These are phyloP conservation scores for slime mould (Dictyostelium discoideum) DNA, from an alignment of 78 protist species.

Conservation along the genomic window DNA sequence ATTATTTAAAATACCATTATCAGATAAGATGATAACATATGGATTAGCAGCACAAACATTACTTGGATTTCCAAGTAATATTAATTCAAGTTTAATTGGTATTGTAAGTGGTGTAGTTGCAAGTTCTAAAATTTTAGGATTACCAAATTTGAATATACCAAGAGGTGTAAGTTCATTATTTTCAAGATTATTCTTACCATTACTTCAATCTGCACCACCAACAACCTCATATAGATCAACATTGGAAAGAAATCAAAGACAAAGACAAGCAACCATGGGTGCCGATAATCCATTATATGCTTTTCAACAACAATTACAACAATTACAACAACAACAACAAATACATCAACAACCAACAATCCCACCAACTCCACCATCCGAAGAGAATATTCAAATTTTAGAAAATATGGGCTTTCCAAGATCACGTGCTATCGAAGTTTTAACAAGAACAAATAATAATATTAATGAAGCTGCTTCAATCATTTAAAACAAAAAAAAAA, in stretches of 20 bases:
- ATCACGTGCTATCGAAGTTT: constrained; percentile 2
- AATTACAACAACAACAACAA: background rate
- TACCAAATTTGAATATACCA: background rate
- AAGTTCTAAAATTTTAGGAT: background rate
- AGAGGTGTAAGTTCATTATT: background rate
- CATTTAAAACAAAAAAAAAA: background rate
- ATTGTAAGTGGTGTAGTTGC: constrained; percentile 31
- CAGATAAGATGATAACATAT: constrained; percentile 38
- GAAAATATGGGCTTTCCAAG: constrained; percentile 48
- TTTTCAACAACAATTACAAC: background rate
- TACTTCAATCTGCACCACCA: background rate
- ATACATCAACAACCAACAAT: background rate
- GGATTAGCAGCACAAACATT: background rate
- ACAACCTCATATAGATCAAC: constrained; percentile 16
- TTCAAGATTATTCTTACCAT: constrained; percentile 5
- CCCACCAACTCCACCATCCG: constrained; percentile 20
- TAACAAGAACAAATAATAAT: constrained; percentile 37
- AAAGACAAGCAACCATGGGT: background rate
- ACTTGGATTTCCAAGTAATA: background rate
- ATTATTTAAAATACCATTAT: constrained; percentile 31
- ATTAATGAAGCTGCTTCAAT: constrained; percentile 48
- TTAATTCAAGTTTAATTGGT: background rate
- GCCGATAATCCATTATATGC: background rate
- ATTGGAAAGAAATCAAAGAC: constrained; percentile 27
- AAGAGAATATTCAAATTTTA: constrained; percentile 26